Conservation (phyloP, 257 asterid genomes). For the Lycium barbarum region DNA sequence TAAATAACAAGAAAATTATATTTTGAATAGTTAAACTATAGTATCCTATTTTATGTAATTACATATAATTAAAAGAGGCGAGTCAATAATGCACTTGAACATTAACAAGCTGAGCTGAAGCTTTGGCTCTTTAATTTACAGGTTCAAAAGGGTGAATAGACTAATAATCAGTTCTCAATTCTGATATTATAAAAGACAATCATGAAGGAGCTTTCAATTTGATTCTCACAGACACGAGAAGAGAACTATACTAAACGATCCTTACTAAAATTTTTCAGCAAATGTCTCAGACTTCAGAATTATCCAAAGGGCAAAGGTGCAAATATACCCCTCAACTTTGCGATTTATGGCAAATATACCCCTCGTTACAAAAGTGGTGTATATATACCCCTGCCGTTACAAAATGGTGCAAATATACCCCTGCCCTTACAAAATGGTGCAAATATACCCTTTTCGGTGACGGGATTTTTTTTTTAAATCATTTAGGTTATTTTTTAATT, state of each 20-base stretch:
- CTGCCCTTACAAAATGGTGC: too few relatives aligned
- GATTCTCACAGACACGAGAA: background rate
- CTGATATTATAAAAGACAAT: constrained; percentile 5
- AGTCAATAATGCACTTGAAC: constrained; percentile 11
- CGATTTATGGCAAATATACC: too few relatives aligned
- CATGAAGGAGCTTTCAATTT: background rate
- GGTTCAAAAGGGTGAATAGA: background rate
- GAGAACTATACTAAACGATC: background rate
- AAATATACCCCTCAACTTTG: too few relatives aligned
- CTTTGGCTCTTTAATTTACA: background rate
- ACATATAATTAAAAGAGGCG: background rate
- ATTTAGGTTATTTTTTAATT: too few relatives aligned
- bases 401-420: too few relatives aligned
- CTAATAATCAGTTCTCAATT: constrained; percentile 2
- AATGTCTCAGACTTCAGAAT: constrained; percentile 4
- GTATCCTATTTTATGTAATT: background rate
- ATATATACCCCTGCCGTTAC: too few relatives aligned
- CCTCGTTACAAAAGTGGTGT: too few relatives aligned
- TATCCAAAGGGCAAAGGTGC: background rate
- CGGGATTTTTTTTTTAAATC: too few relatives aligned
- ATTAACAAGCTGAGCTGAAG: constrained; percentile 8
- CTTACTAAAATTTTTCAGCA: constrained; percentile 4
- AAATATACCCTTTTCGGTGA: too few relatives aligned
- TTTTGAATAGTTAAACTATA: constrained; percentile 5
- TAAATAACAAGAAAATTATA: constrained; percentile 12